Evolutionary conservation across 2,329 filamentous ascomycete species (phyloP), one percentile per base, ranked within the genome.

Genomic region (Polytolypa hystricis): DNA sequence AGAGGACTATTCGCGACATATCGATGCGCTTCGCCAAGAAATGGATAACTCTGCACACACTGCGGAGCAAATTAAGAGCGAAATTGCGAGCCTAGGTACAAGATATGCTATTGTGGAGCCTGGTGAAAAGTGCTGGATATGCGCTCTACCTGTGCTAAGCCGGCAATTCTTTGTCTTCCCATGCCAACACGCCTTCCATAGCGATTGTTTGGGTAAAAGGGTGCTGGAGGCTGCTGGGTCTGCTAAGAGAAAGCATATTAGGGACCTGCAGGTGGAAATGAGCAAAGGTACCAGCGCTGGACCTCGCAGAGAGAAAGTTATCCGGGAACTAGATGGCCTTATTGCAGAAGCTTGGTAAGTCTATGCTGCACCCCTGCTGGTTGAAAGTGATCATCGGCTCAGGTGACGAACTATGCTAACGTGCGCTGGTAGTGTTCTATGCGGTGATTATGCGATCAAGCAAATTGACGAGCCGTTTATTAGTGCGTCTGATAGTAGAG

Each of bases 81-180:
- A 96, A 51, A 94, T 96, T 48, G 77, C 81, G 2, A 77, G 79
- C 0, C 71, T 98, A 3, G 86, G 93, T 54, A 77, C 81, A 43
- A 77, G 91, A 3, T 98, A 96, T 54, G 91, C 89, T 1, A 93
- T 98, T 44, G 91, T 98, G 5, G 87, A 95, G 56, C 89, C 91
- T 0, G 91, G 91, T 0, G 91, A 98, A 66, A 80, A 84, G 55
- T 98, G 91, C 60, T 93, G 89, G 63, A 76, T 81, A 2, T 98
- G 91, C 54, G 76, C 79, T 0, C 62, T 96, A 38, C 91, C 91
- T 7, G 64, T 98, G 37, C 70, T 98, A 11, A 87, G 83, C 53
- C 67, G 87, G 37, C 87, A 95, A 51, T 98, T 98, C 62, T 98
- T 96, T 49, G 91, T 98, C 12, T 98, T 98, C 48, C 91, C 91